These are phyloP conservation scores for Coniella vitis DNA, from an alignment of 2,329 filamentous ascomycete genomes.

Conservation along the genomic window DNA sequence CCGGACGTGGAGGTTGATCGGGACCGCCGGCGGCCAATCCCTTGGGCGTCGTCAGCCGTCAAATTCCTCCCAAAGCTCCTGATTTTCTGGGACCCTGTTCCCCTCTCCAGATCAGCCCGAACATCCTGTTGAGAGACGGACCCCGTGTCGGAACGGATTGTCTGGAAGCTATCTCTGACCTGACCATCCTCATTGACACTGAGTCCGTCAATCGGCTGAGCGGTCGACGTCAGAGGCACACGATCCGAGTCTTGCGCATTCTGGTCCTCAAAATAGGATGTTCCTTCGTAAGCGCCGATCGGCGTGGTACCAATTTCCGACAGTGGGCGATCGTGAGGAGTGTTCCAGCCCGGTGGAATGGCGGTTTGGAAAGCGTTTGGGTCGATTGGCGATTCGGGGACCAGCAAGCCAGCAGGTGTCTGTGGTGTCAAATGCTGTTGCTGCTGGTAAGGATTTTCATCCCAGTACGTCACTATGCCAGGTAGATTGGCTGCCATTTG, in stretches of 20 bases:
- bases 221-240: constrained; percentile 49
- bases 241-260: constrained; percentile 50
- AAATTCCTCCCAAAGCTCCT: constrained; percentile 52
- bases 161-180: constrained; percentile 50
- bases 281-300: constrained; percentile 17
- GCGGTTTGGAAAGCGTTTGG: constrained; percentile 46
- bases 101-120: constrained; percentile 52
- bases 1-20: constrained; percentile 57
- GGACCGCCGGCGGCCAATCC: constrained; percentile 40
- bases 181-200: constrained; percentile 32
- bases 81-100: constrained; percentile 41
- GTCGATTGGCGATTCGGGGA: constrained; percentile 46
- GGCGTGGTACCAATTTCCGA: constrained; percentile 19
- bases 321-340: constrained; percentile 20
- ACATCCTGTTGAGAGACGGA: constrained; percentile 40
- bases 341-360: constrained; percentile 39
- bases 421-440: constrained; percentile 17
- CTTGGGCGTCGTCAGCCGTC: constrained; percentile 35
- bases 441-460: constrained; percentile 35
- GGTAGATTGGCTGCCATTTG: constrained; percentile 31
- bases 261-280: constrained; percentile 18
- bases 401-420: constrained; percentile 24
- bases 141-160: constrained; percentile 48
- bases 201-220: constrained; percentile 48
- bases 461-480: constrained; percentile 46